phyloP scores from a whole-genome alignment of 495 filamentous ascomycete species.

The Aspergillus egyptiacus region DNA sequence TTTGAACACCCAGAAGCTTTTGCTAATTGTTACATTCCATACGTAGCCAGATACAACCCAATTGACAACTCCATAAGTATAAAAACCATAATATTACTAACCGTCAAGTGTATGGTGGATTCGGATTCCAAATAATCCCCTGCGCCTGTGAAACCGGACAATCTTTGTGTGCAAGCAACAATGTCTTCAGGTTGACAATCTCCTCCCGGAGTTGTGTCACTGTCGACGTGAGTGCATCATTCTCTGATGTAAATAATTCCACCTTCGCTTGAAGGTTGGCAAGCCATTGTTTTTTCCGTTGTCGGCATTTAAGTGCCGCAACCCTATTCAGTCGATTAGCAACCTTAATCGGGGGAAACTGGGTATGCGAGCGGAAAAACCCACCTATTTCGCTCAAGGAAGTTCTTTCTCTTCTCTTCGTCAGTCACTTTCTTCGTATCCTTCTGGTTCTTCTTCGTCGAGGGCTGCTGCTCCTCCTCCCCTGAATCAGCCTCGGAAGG shows the following conservation, averaged over 20 bases:
- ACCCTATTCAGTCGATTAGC: constrained; percentile 54
- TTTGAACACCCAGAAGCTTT: constrained; percentile 1
- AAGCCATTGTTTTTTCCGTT: constrained; percentile 98
- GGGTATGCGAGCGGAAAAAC: constrained; percentile 23
- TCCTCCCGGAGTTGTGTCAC: constrained; percentile 85
- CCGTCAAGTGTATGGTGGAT: constrained; percentile 13
- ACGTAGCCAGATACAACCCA: background rate
- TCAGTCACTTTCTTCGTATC: constrained; percentile 90
- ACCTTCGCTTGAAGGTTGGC: constrained; percentile 93
- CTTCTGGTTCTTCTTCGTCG: constrained; percentile 39
- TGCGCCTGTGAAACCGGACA: constrained; percentile 89
- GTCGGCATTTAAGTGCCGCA: constrained; percentile 92
- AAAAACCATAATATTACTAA: constrained; percentile 3
- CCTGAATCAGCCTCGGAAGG: constrained; percentile 52
- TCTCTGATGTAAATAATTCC: constrained; percentile 83
- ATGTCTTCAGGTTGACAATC: constrained; percentile 89
- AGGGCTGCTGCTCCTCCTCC: constrained; percentile 45
- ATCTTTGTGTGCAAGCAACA: constrained; percentile 92
- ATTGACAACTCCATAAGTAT: background rate
- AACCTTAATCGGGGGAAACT: background rate
- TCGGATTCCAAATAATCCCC: constrained; percentile 45
- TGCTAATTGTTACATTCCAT: constrained; percentile 5
- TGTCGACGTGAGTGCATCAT: constrained; percentile 77
- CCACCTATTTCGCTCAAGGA: constrained; percentile 92
- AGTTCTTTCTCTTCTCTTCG: constrained; percentile 97